Base-by-base conservation (phyloP, 306 rosid genomes). In the Cucurbita pepo region DNA sequence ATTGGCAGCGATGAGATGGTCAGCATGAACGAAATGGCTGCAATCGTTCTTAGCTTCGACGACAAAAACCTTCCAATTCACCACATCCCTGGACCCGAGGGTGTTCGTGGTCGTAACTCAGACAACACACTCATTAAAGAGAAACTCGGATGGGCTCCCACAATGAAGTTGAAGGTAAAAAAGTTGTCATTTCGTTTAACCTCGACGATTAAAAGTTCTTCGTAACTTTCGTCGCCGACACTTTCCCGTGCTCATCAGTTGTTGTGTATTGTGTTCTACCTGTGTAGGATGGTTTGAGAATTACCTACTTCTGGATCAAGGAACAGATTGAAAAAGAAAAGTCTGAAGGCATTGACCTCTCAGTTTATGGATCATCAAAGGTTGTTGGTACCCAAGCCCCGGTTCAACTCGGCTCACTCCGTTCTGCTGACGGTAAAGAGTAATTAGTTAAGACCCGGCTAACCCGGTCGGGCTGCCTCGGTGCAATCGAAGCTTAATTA, bases 1-100 rank as follows among this genome's bases (percentile, higher is more conserved):
- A 91, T 91, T 78, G 99, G 99, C 82, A 94, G 99, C 40, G 97
- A 94, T 50, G 99, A 94, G 86, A 94, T 94, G 99, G 99, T 94
- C 6, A 90, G 99, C 95, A 94, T 94, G 99, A 91, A 94, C 78
- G 99, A 91, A 74, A 94, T 94, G 99, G 98, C 97, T 48, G 98
- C 90, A 82, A 94, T 90, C 69, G 91, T 94, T 73, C 95, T 90
- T 43, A 80, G 97, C 86, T 91, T 94, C 84, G 99, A 94, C 81
- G 40, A 80, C 84, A 94, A 86, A 84, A 85, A 75, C 40, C 89
- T 85, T 54, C 96, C 95, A 9, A 88, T 94, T 57, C 89, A 88
- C 47, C 99, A 91, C 85, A 94, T 94, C 82, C 99, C 99, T 55
- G 99, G 99, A 1, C 99, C 97, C 47, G 99, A 94, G 80, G 99